Evolutionary conservation across 345 rosid genomes (phyloP).

Genomic region (Pistacia integerrima): DNA sequence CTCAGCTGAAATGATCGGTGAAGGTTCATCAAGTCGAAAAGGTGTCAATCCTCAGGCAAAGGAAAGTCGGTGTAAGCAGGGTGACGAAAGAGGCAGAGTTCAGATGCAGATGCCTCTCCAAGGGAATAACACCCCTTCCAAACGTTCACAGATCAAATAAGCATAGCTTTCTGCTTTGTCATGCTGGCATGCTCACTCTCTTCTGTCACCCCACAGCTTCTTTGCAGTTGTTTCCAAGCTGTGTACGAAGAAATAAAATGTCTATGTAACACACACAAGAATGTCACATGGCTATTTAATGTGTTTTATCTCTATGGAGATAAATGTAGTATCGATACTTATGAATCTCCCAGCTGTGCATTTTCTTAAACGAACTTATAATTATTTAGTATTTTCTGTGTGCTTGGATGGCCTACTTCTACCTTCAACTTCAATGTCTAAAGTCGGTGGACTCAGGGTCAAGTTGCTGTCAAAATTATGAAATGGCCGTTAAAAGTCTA

Average conservation of each 20-base stretch:
- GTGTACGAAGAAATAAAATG: background rate
- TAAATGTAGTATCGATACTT: background rate
- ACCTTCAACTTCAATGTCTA: background rate
- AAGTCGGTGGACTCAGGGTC: background rate
- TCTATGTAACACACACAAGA: background rate
- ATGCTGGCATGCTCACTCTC: constrained; percentile 67
- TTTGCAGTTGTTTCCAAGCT: background rate
- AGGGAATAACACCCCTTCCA: constrained; percentile 35
- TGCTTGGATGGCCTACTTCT: background rate
- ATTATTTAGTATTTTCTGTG: background rate
- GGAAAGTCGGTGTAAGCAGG: constrained; percentile 40
- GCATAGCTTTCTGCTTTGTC: background rate
- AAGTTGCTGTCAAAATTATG: background rate
- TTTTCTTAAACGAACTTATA: background rate
- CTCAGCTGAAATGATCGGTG: constrained; percentile 53
- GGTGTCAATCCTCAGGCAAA: constrained; percentile 29
- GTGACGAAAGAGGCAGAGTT: constrained; percentile 38
- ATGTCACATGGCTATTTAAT: background rate
- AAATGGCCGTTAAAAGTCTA: background rate
- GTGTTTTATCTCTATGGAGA: background rate
- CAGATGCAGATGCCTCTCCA: constrained; percentile 31
- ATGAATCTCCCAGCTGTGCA: background rate
- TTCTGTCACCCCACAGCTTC: constrained; percentile 58
- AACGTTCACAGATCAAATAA: constrained; percentile 54
- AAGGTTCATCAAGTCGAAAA: constrained; percentile 56